Base-by-base conservation (phyloP, 306 rosid species). In the Macrotyloma uniflorum region DNA sequence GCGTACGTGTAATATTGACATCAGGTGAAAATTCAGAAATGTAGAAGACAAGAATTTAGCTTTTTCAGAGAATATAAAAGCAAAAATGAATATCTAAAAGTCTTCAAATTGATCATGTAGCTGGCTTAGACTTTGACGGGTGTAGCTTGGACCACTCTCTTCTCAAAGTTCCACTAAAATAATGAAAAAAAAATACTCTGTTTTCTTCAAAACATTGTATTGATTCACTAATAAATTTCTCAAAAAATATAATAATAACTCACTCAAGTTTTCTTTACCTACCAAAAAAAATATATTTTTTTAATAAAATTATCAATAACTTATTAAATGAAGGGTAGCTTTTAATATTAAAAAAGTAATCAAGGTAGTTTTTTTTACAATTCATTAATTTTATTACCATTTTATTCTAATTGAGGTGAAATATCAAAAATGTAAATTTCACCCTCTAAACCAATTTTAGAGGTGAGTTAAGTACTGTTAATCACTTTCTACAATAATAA, bases 61-160 rank as follows among this genome's bases (percentile, higher is more conserved):
- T 28, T 14, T 54, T 69, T 49, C 14, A 63, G 58, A 14, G 30
- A 55, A 53, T 51, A 30, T 51, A 40, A 12, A n/a, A 19, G 50
- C 4, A 42, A 65, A 64, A 35, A 24, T 51, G 57, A 47, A 51
- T 50, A 23, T 49, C 64, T 70, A 23, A 45, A 47, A 46, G 51
- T 74, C 76, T 33, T 58, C 35, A 11, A 33, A 55, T 46, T 32
- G 16, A 22, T 38, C 45, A 67, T 18, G 45, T 33, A 24, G 26
- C 54, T 40, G 28, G 22, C 68, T 43, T 80, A 54, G 84, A 73
- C 23, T 53, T 22, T 40, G 62, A 42, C 38, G n/a, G 13, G 59
- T 49, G 72, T 62, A 24, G 38, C 72, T 47, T 78, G 70, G 19
- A 26, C 69, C 82, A 67, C 70, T 24, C 81, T 66, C 45, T 50